Percentiles rank a stretch among this genome's conserved stretches.
These are phyloP conservation scores for Irpex rosettiformis DNA, from an alignment of 1,284 basidiomycete genomes.

Conservation along the genomic window DNA sequence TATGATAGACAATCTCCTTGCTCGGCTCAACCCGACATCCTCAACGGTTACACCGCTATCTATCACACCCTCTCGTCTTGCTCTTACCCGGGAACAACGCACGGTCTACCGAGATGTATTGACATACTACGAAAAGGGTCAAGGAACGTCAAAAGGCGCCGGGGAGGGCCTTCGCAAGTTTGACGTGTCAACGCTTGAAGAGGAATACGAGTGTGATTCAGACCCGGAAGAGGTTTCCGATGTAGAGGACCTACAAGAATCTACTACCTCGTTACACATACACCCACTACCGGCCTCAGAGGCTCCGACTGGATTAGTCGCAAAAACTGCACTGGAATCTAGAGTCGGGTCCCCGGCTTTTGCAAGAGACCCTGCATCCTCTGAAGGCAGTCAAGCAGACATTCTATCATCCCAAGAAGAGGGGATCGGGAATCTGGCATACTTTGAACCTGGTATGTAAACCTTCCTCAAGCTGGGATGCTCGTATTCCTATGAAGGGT, in stretches of 20 bases:
- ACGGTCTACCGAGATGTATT: slow-evolving; percentile 26
- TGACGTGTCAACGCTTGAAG: slow-evolving; percentile 29
- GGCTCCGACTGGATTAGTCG: slow-evolving; percentile 30
- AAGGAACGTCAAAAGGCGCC: slow-evolving; percentile 14
- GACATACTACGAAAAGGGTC: slow-evolving; percentile 27
- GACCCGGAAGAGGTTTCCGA: slow-evolving; percentile 23
- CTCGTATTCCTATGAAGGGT: slow-evolving; percentile 7
- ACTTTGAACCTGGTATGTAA: slow-evolving; percentile 28
- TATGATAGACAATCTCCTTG: slow-evolving; percentile 29
- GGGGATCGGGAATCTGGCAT: slow-evolving; percentile 27
- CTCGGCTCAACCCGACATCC: slow-evolving; percentile 26
- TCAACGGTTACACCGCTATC: slow-evolving; percentile 27
- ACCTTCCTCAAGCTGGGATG: not conserved
- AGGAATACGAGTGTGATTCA: slow-evolving; percentile 24
- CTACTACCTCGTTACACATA: slow-evolving; percentile 4
- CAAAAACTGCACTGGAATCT: slow-evolving; percentile 25
- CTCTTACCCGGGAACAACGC: slow-evolving; percentile 24
- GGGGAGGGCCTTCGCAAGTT: slow-evolving; percentile 22
- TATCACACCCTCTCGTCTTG: slow-evolving; percentile 25
- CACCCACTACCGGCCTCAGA: slow-evolving; percentile 20
- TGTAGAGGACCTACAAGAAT: slow-evolving; percentile 6
- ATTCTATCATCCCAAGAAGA: slow-evolving; percentile 12
- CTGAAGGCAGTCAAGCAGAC: slow-evolving; percentile 13
- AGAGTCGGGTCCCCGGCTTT: slow-evolving; percentile 13
- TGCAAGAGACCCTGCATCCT: slow-evolving; percentile 5